Evolutionary conservation across 306 rosid genomes (phyloP).

Genomic region (Pterocarpus santalinus): DNA sequence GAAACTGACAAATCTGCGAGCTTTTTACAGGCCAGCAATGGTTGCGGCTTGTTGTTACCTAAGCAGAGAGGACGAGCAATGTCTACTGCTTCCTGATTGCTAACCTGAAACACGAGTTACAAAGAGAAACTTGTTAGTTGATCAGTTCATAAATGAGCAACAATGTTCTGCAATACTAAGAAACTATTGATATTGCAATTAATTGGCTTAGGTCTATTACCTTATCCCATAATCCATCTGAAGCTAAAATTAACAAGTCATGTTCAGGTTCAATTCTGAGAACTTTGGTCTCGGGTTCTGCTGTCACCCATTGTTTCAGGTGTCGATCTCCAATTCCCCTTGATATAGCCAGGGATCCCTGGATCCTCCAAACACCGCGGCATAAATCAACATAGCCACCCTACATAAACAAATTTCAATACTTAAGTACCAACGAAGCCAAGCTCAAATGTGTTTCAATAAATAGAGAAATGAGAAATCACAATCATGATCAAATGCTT

Average conservation of each 20-base stretch:
- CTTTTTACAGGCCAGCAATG: conserved; percentile 82
- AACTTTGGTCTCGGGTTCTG: conserved; percentile 88
- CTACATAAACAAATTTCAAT: conserved; percentile 50
- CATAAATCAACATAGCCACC: conserved; percentile 95
- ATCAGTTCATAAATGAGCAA: background rate
- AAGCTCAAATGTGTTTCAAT: conserved; percentile 3
- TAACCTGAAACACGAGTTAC: conserved; percentile 65
- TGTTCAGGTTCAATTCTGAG: conserved; percentile 70
- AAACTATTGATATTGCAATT: background rate
- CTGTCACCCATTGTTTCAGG: conserved; percentile 82
- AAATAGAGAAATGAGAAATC: background rate
- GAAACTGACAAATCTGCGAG: conserved; percentile 77
- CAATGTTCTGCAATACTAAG: background rate
- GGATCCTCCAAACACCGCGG: conserved; percentile 91
- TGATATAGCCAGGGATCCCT: conserved; percentile 90
- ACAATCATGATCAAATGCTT: conserved; percentile 32
- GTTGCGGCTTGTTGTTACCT: conserved; percentile 56
- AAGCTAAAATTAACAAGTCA: conserved; percentile 90
- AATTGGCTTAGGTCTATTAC: conserved; percentile 51
- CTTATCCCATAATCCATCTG: conserved; percentile 99
- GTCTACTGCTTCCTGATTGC: conserved; percentile 94
- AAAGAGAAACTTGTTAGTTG: conserved; percentile 33
- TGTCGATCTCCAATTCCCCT: conserved; percentile 88
- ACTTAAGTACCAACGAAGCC: conserved; percentile 24
- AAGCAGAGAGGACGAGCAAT: conserved; percentile 64